These are phyloP conservation scores for Lasiosphaeria ovina DNA, from an alignment of 495 filamentous ascomycete genomes.

Conservation along the genomic window DNA sequence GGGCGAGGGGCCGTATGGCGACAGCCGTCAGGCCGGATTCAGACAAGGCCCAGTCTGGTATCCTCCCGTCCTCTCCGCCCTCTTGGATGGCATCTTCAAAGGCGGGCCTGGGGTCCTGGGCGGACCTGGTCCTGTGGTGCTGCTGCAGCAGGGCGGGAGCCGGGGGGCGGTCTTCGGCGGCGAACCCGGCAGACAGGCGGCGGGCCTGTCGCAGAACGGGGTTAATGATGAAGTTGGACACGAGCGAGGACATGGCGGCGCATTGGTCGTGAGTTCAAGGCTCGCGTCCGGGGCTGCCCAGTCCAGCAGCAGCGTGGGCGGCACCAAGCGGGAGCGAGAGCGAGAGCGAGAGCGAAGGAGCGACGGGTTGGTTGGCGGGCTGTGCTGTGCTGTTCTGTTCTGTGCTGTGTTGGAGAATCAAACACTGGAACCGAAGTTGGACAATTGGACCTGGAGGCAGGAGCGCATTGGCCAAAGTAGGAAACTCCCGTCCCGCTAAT, in stretches of 20 bases:
- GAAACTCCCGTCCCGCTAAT: no score
- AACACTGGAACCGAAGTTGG: no score
- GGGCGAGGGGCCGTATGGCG: background rate
- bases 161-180: conserved; percentile 27
- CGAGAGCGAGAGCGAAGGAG: no score
- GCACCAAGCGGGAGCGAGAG: no score
- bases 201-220: conserved; percentile 73
- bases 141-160: background rate
- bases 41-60: background rate
- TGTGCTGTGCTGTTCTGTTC: no score
- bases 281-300: background rate
- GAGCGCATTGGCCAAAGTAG: no score
- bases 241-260: conserved; percentile 66
- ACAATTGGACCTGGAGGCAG: no score
- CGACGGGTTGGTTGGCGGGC: no score
- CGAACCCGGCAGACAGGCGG: conserved; percentile 55
- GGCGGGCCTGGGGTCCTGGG: background rate
- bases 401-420: no score
- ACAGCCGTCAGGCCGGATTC: background rate
- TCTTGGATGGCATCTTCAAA: conserved; percentile 25
- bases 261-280: background rate
- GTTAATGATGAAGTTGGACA: conserved; percentile 73
- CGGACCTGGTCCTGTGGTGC: conserved; percentile 21
- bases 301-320: background rate
- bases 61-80: conserved; percentile 3